Percentiles rank a stretch among this genome's conserved stretches.
Conservation (phyloP, 2,329 filamentous ascomycete genomes). For the Aciculosporium take region DNA sequence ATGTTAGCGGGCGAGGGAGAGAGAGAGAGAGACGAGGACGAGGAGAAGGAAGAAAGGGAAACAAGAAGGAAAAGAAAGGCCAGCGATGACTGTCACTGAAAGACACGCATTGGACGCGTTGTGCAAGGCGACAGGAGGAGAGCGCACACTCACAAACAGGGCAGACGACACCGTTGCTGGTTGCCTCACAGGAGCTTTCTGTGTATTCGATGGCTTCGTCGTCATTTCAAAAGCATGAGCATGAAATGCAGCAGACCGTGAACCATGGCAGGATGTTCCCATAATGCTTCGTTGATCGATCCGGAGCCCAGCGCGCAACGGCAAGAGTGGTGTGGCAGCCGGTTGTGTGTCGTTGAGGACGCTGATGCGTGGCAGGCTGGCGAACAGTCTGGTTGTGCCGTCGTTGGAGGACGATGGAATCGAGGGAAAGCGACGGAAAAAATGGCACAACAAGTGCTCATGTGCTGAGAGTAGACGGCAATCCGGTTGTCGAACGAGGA, state of each 20-base stretch:
- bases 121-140: neutral
- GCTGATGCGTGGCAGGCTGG: neutral
- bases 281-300: neutral
- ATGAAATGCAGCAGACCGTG: slow-evolving; percentile 2
- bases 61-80: neutral
- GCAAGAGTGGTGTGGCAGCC: slow-evolving; percentile 1
- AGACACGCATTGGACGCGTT: too few species aligned
- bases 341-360: neutral
- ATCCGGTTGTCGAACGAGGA: neutral
- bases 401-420: neutral
- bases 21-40: neutral
- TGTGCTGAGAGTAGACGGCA: neutral
- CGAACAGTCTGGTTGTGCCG: neutral
- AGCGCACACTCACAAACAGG: slow-evolving; percentile 7
- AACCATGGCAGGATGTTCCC: slow-evolving; percentile 4
- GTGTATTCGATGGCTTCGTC: neutral
- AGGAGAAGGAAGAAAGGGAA: too few species aligned
- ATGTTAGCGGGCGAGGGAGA: neutral
- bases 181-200: neutral
- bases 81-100: neutral
- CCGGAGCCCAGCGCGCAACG: neutral
- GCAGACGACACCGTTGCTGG: neutral
- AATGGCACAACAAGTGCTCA: neutral
- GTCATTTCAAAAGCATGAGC: slow-evolving; percentile 1
- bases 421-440: neutral